phyloP scores from a whole-genome alignment of 257 asterid species.

The Eucommia ulmoides region DNA sequence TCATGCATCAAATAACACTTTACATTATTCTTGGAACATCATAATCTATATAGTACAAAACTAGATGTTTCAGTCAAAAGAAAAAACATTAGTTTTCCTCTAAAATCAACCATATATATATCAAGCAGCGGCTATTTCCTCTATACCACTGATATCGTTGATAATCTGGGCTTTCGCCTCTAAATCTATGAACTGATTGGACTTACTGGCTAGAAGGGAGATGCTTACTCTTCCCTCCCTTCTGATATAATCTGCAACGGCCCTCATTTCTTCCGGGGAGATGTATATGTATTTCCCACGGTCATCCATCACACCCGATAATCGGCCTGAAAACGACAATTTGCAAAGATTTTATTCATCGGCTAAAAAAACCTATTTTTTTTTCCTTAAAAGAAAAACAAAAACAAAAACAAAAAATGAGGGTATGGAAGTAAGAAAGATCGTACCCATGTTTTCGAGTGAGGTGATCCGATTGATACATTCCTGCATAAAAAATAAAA shows the following conservation, averaged over 20 bases:
- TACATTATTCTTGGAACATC: background rate
- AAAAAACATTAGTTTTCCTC: background rate
- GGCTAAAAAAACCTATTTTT: background rate
- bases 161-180: slow-evolving; percentile 57
- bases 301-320: slow-evolving; percentile 98
- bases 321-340: slow-evolving; percentile 41
- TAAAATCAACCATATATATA: background rate
- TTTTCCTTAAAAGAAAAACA: background rate
- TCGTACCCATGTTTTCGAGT: slow-evolving; percentile 77
- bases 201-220: slow-evolving; percentile 91
- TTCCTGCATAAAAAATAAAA: slow-evolving; percentile 76
- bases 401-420: too few species aligned
- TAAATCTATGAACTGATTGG: slow-evolving; percentile 90
- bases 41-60: too few species aligned
- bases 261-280: slow-evolving; percentile 9
- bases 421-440: background rate
- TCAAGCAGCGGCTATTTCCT: slow-evolving; percentile 50
- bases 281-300: slow-evolving; percentile 25
- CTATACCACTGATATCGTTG: slow-evolving; percentile 47
- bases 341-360: slow-evolving; percentile 1
- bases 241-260: slow-evolving; percentile 88
- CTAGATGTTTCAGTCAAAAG: too few species aligned
- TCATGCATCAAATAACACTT: background rate
- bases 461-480: slow-evolving; percentile 79
- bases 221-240: slow-evolving; percentile 93